These are phyloP conservation scores for Candida silvatica DNA, from an alignment of 805 yeast species.

Conservation along the genomic window DNA sequence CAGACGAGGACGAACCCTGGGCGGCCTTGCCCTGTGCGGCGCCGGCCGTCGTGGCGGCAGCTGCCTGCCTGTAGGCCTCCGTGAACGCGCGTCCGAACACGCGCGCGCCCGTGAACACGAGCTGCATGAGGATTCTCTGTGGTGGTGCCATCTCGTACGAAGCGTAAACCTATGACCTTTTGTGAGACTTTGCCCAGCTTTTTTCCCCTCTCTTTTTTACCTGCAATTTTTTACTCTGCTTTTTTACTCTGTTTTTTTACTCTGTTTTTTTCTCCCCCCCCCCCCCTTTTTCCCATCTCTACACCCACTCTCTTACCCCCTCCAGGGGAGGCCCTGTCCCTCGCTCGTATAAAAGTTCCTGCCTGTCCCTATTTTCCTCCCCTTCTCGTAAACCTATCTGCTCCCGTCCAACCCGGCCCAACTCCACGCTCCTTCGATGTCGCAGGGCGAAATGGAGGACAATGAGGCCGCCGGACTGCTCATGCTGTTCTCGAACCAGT, in stretches of 20 bases:
- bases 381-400: no score
- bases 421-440: no score
- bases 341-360: no score
- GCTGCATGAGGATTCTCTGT: constrained; percentile 83
- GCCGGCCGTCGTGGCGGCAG: constrained; percentile 71
- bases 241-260: background rate
- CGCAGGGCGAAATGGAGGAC: constrained; percentile 22
- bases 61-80: constrained; percentile 96
- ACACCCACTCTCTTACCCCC: no score
- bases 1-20: constrained; percentile 26
- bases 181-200: no score
- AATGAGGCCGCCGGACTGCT: constrained; percentile 31
- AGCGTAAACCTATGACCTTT: no score
- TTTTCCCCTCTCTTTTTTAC: no score
- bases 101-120: constrained; percentile 87
- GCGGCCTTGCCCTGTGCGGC: constrained; percentile 22
- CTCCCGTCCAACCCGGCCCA: no score
- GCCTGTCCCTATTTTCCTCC: no score
- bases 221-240: background rate
- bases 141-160: background rate
- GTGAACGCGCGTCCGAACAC: constrained; percentile 94
- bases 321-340: no score
- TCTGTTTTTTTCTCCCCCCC: background rate
- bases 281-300: background rate
- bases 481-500: constrained; percentile 29